phyloP scores from a whole-genome alignment of 768 basidiomycete genomes.

The Suillus subaureus region DNA sequence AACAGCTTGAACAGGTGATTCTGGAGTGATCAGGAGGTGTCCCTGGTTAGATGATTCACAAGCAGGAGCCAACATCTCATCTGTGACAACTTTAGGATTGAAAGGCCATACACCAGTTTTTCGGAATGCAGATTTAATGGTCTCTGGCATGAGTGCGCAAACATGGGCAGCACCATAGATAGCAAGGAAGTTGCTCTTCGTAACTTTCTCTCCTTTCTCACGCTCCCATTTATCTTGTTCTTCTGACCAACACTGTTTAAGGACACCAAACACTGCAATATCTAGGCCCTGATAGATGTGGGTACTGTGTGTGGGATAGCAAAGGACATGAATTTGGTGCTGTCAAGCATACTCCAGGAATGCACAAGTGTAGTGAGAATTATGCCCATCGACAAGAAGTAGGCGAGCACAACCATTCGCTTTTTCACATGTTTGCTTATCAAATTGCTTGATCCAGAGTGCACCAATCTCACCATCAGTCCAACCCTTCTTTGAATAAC shows the following conservation, averaged over 20 bases:
- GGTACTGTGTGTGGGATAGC: conserved; percentile 47
- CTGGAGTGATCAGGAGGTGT: conserved; percentile 13
- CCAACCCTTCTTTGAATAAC: conserved; percentile 39
- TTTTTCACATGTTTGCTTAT: conserved; percentile 39
- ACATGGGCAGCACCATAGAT: conserved; percentile 38
- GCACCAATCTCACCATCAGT: conserved; percentile 39
- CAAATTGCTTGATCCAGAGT: conserved; percentile 43
- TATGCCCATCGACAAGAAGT: conserved; percentile 51
- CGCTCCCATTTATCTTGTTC: conserved; percentile 30
- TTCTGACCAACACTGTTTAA: conserved; percentile 33
- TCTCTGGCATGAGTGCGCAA: conserved; percentile 30
- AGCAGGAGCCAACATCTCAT: conserved; percentile 33
- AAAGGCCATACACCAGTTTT: conserved; percentile 44
- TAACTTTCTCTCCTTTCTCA: conserved; percentile 23
- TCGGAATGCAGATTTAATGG: conserved; percentile 39
- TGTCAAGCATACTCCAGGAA: conserved; percentile 41
- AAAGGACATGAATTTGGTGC: conserved; percentile 41
- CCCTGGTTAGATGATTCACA: conserved; percentile 9
- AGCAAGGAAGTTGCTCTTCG: conserved; percentile 40
- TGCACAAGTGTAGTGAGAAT: conserved; percentile 39
- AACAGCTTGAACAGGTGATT: conserved; percentile 8
- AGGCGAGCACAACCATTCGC: conserved; percentile 30
- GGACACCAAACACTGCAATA: conserved; percentile 34
- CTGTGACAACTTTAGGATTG: conserved; percentile 34
- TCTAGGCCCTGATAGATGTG: conserved; percentile 48